phyloP scores from a whole-genome alignment of 2,329 filamentous ascomycete genomes.

The Tolypocladium tundrense region DNA sequence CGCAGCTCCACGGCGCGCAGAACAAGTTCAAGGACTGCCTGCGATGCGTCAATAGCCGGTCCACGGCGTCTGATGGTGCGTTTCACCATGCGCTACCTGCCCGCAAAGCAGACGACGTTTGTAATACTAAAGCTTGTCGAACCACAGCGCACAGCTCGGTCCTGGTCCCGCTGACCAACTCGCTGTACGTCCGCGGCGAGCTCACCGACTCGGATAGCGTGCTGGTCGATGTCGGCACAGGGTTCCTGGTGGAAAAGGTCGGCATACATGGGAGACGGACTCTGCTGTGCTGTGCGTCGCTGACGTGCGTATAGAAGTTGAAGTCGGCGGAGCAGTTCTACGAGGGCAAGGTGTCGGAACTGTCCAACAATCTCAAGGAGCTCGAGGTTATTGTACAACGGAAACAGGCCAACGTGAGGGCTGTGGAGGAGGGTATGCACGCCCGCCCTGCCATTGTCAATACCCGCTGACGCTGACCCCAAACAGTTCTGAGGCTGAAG shows the following conservation, averaged over 20 bases:
- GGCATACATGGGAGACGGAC: background rate
- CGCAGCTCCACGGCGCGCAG: slow-evolving; percentile 82
- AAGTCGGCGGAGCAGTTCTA: slow-evolving; percentile 47
- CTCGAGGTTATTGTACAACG: slow-evolving; percentile 46
- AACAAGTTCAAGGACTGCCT: slow-evolving; percentile 88
- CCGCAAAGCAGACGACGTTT: background rate
- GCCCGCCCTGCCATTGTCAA: background rate
- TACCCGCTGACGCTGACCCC: slow-evolving; percentile 14
- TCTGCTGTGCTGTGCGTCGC: background rate
- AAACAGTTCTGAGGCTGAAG: slow-evolving; percentile 31
- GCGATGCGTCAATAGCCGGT: slow-evolving; percentile 52
- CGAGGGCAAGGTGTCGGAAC: slow-evolving; percentile 42
- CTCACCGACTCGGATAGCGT: slow-evolving; percentile 67
- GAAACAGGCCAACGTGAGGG: slow-evolving; percentile 75
- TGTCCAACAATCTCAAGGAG: slow-evolving; percentile 43
- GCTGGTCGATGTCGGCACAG: slow-evolving; percentile 86
- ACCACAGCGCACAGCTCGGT: slow-evolving; percentile 41
- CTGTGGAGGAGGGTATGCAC: slow-evolving; percentile 73
- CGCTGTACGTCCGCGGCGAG: slow-evolving; percentile 82
- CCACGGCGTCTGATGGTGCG: slow-evolving; percentile 19
- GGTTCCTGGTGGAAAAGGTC: slow-evolving; percentile 82
- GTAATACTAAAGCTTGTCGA: background rate
- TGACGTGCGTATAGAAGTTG: slow-evolving; percentile 29
- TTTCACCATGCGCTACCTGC: background rate
- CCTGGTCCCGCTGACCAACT: slow-evolving; percentile 89